These are phyloP conservation scores for Cytospora leucostoma DNA, from an alignment of 2,329 filamentous ascomycete species.

Conservation along the genomic window DNA sequence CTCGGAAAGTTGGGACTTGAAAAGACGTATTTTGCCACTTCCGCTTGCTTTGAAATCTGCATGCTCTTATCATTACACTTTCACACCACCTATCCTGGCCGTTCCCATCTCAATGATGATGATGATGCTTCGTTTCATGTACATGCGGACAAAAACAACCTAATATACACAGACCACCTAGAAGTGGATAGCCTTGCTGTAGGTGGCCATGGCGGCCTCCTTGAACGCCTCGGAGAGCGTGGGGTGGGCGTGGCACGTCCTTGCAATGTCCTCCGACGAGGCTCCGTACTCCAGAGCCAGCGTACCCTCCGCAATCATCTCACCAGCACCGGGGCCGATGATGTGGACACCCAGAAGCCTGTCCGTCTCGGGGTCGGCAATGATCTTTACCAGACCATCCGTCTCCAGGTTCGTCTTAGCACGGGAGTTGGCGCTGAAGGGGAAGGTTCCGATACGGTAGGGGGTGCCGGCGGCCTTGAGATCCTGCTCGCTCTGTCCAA, in stretches of 20 bases:
- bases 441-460: constrained; percentile 92
- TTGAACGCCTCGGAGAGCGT: constrained; percentile 98
- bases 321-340: constrained; percentile 90
- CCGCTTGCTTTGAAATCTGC: background rate
- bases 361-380: constrained; percentile 95
- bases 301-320: constrained; percentile 99
- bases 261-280: constrained; percentile 88
- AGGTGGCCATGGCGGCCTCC: constrained; percentile 98
- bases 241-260: constrained; percentile 95
- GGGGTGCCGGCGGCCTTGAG: constrained; percentile 86
- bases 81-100: constrained; percentile 14
- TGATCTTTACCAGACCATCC: constrained; percentile 95
- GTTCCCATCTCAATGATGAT: constrained; percentile 1
- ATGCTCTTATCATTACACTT: constrained; percentile 25
- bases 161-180: constrained; percentile 47
- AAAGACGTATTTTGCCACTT: constrained; percentile 7
- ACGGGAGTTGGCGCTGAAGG: constrained; percentile 96
- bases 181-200: constrained; percentile 94
- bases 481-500: constrained; percentile 95
- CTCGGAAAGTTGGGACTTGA: constrained; percentile 1
- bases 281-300: constrained; percentile 96
- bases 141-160: constrained; percentile 18
- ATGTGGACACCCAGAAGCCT: constrained; percentile 95
- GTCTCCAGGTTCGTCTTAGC: constrained; percentile 98
- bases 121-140: constrained; percentile 20